Evolutionary conservation across 1,284 basidiomycete species (phyloP).

Genomic region (Microbotryum intermedium): DNA sequence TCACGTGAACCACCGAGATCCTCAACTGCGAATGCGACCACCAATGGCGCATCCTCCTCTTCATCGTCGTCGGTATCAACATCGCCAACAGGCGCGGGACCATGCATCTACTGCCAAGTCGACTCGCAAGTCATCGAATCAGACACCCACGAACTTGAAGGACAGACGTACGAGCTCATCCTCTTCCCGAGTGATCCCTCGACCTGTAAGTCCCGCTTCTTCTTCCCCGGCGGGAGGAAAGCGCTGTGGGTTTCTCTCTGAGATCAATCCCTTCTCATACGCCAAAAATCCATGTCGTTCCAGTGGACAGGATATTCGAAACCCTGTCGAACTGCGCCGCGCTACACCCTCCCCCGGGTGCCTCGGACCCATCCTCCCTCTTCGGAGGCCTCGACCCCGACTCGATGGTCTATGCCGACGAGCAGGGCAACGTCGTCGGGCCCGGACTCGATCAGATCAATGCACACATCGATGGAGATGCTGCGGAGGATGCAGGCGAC

Average conservation of each 20-base stretch:
- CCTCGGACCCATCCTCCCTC: conserved; percentile 1
- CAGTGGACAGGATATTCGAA: conserved; percentile 81
- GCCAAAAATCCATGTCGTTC: neutral
- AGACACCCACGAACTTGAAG: conserved; percentile 47
- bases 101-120: conserved; percentile 84
- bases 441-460: conserved; percentile 5
- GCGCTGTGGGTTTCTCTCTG: neutral
- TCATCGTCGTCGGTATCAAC: too few relatives aligned
- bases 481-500: neutral
- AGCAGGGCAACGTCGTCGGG: conserved; percentile 18
- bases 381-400: conserved; percentile 26
- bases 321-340: conserved; percentile 80
- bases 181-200: conserved; percentile 55
- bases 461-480: neutral
- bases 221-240: neutral
- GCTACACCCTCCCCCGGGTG: conserved; percentile 56
- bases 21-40: neutral
- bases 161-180: conserved; percentile 63
- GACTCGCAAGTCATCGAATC: conserved; percentile 36
- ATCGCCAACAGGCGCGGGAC: conserved; percentile 37
- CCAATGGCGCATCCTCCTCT: too few relatives aligned
- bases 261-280: conserved; percentile 6
- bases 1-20: conserved; percentile 50
- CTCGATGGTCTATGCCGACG: conserved; percentile 24
- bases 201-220: conserved; percentile 50